These are phyloP conservation scores for Avena eriantha DNA, from an alignment of 176 grass and related monocot genomes.

Conservation along the genomic window DNA sequence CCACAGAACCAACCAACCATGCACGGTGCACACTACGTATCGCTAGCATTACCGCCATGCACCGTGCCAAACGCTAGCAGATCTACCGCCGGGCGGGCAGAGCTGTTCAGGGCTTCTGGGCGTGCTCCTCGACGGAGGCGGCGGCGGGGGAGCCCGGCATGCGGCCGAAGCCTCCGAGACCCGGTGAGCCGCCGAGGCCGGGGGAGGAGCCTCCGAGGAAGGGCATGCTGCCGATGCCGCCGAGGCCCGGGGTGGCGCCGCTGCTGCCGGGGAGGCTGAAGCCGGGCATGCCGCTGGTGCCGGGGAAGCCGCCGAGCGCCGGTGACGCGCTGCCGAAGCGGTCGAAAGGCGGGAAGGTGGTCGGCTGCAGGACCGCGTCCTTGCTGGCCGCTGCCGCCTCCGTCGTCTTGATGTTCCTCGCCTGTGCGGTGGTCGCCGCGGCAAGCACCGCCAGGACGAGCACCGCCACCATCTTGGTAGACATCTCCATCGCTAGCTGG, in stretches of 20 bases:
- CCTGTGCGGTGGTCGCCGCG: constrained; percentile 50
- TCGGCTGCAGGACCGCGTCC: constrained; percentile 57
- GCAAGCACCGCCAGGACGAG: constrained; percentile 42
- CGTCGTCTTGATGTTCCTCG: constrained; percentile 67
- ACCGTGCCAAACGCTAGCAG: constrained; percentile 16
- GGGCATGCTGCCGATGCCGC: constrained; percentile 45
- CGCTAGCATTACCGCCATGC: constrained; percentile 12
- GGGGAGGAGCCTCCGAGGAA: constrained; percentile 43
- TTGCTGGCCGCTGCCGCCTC: constrained; percentile 17
- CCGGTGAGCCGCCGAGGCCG: constrained; percentile 41
- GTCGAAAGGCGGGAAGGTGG: constrained; percentile 78
- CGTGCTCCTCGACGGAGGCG: constrained; percentile 43
- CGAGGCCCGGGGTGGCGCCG: constrained; percentile 37
- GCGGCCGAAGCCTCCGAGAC: constrained; percentile 45
- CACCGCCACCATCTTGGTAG: constrained; percentile 55
- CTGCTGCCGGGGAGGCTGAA: constrained; percentile 53
- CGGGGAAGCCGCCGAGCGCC: constrained; percentile 46
- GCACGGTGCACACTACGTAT: constrained; percentile 2
- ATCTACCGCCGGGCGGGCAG: neutral
- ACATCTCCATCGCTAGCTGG: constrained; percentile 55
- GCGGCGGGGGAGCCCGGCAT: constrained; percentile 52
- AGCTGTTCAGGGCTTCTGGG: constrained; percentile 54
- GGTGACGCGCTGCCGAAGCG: constrained; percentile 46
- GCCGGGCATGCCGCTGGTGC: constrained; percentile 30
- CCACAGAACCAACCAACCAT: constrained; percentile 38